These are phyloP conservation scores for Tetrapisispora pingtungensis DNA, from an alignment of 805 yeast species.

Conservation along the genomic window DNA sequence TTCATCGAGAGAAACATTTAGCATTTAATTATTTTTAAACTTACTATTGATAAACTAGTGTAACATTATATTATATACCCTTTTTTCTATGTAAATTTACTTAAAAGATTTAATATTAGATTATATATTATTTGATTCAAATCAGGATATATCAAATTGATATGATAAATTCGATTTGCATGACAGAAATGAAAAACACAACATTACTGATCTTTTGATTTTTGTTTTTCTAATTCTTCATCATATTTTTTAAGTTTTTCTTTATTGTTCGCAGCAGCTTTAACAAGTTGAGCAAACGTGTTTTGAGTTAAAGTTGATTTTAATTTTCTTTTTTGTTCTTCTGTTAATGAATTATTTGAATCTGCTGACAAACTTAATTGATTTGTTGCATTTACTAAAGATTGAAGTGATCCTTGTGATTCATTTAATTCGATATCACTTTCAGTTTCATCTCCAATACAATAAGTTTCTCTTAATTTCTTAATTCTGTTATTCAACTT, in stretches of 20 bases:
- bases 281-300: conserved; percentile 61
- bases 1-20: too few relatives aligned
- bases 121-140: too few relatives aligned
- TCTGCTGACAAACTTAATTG: conserved; percentile 4
- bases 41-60: too few relatives aligned
- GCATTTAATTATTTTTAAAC: too few relatives aligned
- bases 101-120: too few relatives aligned
- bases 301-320: conserved; percentile 38
- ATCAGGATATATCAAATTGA: neutral
- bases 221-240: conserved; percentile 5
- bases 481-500: conserved; percentile 69
- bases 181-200: neutral
- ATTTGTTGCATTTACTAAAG: conserved; percentile 14
- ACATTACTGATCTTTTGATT: neutral
- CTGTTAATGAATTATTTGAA: conserved; percentile 7
- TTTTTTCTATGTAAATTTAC: too few relatives aligned
- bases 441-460: conserved; percentile 34
- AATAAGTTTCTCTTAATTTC: conserved; percentile 51
- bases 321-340: conserved; percentile 10
- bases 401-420: conserved; percentile 9
- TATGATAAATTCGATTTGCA: neutral
- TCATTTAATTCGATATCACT: conserved; percentile 24
- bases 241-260: conserved; percentile 29
- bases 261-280: conserved; percentile 54
- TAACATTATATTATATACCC: too few relatives aligned